Conservation (phyloP, 306 rosid genomes). For the Parietaria judaica region DNA sequence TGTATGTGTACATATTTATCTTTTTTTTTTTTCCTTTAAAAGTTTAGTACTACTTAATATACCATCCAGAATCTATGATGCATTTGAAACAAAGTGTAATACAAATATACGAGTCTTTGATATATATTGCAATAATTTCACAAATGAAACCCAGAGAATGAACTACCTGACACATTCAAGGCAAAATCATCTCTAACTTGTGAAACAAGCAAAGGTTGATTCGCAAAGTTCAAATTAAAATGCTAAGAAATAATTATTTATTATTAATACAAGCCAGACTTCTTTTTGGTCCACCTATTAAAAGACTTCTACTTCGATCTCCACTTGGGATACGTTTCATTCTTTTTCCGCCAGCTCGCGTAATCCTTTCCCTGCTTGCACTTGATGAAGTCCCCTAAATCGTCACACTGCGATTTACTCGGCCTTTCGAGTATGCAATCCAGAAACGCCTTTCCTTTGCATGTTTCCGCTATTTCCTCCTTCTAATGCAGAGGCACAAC, state of each 20-base stretch:
- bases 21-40: too few species aligned
- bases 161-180: too few species aligned
- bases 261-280: slow-evolving; percentile 6
- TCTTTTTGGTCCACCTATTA: slow-evolving; percentile 43
- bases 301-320: slow-evolving; percentile 25
- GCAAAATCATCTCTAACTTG: too few species aligned
- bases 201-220: too few species aligned
- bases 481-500: slow-evolving; percentile 15
- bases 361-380: slow-evolving; percentile 57
- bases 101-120: too few species aligned
- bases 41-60: too few species aligned
- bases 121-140: neutral
- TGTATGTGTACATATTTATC: too few species aligned
- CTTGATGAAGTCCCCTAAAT: slow-evolving; percentile 51
- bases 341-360: slow-evolving; percentile 43
- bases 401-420: slow-evolving; percentile 29
- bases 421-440: slow-evolving; percentile 30
- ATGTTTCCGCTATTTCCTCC: slow-evolving; percentile 37
- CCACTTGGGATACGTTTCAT: slow-evolving; percentile 28
- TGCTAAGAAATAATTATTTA: neutral
- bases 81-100: too few species aligned
- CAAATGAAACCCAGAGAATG: too few species aligned
- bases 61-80: too few species aligned
- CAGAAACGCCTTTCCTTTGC: slow-evolving; percentile 45
- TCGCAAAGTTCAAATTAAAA: too few species aligned